These are phyloP conservation scores for Malus asiatica DNA, from an alignment of 306 rosid species.

Conservation along the genomic window DNA sequence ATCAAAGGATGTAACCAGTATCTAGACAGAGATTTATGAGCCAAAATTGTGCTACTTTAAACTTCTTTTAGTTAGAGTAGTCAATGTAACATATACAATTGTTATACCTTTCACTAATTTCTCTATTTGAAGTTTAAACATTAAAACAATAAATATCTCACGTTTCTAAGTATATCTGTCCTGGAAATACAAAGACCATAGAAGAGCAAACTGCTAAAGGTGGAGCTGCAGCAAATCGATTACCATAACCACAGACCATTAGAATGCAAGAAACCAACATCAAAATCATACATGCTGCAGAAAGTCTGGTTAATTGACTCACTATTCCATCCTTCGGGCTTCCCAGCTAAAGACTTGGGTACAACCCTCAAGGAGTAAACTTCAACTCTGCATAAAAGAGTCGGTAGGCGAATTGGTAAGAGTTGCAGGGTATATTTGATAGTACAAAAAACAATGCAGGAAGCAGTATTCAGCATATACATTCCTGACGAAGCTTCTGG, in stretches of 20 bases:
- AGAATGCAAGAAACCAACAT: not conserved
- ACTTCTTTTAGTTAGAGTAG: not conserved
- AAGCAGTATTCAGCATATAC: conserved; percentile 15
- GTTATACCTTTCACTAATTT: not conserved
- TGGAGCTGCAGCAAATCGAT: not conserved
- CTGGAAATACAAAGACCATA: not conserved
- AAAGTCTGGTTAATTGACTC: conserved; percentile 28
- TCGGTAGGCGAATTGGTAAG: not conserved
- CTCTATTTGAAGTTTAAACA: not conserved
- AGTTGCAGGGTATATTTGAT: no score
- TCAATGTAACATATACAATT: not conserved
- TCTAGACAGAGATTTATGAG: not conserved
- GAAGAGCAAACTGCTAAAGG: not conserved
- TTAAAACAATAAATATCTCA: not conserved
- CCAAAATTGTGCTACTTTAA: not conserved
- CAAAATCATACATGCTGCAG: not conserved
- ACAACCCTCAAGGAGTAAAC: conserved; percentile 62
- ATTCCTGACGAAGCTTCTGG: conserved; percentile 48
- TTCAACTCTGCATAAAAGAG: conserved; percentile 44
- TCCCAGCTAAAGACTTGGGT: conserved; percentile 55
- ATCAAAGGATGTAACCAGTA: not conserved
- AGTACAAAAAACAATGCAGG: not conserved
- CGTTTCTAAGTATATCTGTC: not conserved
- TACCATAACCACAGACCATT: not conserved
- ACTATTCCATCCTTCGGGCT: conserved; percentile 72